Evolutionary conservation across 1,284 basidiomycete species (phyloP).

Genomic region (Sporisorium scitamineum): DNA sequence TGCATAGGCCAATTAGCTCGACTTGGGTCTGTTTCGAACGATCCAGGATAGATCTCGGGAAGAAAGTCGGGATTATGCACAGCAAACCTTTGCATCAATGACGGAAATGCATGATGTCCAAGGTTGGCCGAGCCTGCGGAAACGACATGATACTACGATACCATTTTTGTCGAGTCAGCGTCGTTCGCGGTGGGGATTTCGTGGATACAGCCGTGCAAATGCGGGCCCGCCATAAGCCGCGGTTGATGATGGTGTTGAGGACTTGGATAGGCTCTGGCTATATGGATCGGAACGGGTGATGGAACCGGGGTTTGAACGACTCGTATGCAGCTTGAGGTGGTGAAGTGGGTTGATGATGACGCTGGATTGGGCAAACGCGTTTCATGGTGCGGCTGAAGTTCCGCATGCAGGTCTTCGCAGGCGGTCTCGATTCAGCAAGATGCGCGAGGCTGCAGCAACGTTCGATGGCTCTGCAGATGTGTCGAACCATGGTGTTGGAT

Average conservation of each 20-base stretch:
- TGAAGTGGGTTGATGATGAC: background rate
- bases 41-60: background rate
- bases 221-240: background rate
- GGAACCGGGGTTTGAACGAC: background rate
- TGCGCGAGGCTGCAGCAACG: too few relatives aligned
- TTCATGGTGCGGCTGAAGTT: conserved; percentile 5
- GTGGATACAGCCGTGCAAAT: background rate
- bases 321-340: background rate
- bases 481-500: background rate
- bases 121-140: conserved; percentile 7
- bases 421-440: background rate
- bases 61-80: background rate
- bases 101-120: background rate
- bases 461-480: background rate
- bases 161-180: background rate
- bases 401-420: background rate
- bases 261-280: too few relatives aligned
- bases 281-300: background rate
- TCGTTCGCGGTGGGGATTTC: background rate
- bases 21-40: background rate
- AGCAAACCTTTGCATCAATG: background rate
- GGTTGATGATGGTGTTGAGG: background rate
- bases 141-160: background rate
- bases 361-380: background rate
- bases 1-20: background rate